Base-by-base conservation (phyloP, 1,284 basidiomycete species). In the Rhizopogon parksii region DNA sequence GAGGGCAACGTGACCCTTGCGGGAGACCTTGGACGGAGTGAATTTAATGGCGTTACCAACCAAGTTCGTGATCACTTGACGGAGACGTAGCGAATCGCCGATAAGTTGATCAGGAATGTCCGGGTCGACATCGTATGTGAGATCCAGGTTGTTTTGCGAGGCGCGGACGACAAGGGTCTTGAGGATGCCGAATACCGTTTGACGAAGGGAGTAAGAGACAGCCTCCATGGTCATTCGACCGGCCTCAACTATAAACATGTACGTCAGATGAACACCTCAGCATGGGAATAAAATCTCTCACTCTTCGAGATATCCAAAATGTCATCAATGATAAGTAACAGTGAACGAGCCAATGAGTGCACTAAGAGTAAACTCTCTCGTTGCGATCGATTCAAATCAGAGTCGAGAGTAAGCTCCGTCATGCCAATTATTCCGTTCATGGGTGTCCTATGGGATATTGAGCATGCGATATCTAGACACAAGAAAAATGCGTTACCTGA, bases 401-500 rank as follows among this genome's bases (percentile, higher is more conserved):
- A 90, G 68, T 99, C 95, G 42, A 99, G 81, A 14, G 95, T 98
- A 58, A 99, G 75, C 70, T 97, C 95, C 46, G 96, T 99, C 94
- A 99, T 96, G 15, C 93, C 95, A 59, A 99, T 99, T 71, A 99
- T 99, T 64, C 95, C 94, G 67, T 97, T 97, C 95, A 97, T 97
- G 0, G 95, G 94, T 24, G 95, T 97, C 64, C 92, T 91, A 60
- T 36, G 51, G 38, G 14, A 27, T 30, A 47, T 42, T 61, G 53
- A 56, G 53, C 35, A 52, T 24, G 37, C 30, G 60, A 45, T 53
- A n/a, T 32, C 30, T 32, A 34, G 34, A 27, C 24, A 12, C 32
- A 19, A 19, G 49, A 45, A 36, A 30, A 6, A 51, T 46, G 11
- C 42, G 19, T 54, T 43, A 89, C 88, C 91, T 75, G 65, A 95